Evolutionary conservation across 805 yeast species (phyloP).

Genomic region (Candida chilensis): DNA sequence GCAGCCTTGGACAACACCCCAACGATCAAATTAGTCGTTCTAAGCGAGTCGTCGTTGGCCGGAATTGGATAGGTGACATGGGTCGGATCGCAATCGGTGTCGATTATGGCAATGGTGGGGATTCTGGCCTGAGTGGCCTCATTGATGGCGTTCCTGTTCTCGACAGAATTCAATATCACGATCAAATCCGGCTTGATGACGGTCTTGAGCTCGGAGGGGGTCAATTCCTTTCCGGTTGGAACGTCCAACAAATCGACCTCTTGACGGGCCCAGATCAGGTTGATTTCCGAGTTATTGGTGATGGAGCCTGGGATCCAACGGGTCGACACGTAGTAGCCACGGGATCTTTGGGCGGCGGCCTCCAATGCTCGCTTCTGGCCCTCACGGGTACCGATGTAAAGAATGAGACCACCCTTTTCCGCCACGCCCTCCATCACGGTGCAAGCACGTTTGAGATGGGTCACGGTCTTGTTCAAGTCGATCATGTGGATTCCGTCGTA

Average conservation of each 20-base stretch:
- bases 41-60: constrained; percentile 85
- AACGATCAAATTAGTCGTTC: constrained; percentile 70
- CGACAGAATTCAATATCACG: constrained; percentile 80
- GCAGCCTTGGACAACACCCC: constrained; percentile 87
- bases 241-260: constrained; percentile 72
- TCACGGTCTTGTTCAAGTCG: constrained; percentile 77
- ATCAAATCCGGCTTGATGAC: constrained; percentile 84
- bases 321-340: constrained; percentile 73
- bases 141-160: constrained; percentile 66
- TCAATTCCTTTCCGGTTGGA: constrained; percentile 52
- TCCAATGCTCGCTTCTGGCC: constrained; percentile 71
- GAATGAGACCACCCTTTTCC: constrained; percentile 73
- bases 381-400: constrained; percentile 77
- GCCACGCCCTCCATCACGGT: constrained; percentile 78
- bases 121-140: constrained; percentile 79
- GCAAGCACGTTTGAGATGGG: constrained; percentile 72
- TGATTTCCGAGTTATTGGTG: constrained; percentile 70
- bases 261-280: constrained; percentile 48
- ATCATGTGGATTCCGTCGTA: constrained; percentile 89
- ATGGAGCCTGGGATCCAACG: constrained; percentile 95
- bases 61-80: constrained; percentile 92
- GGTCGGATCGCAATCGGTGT: constrained; percentile 88
- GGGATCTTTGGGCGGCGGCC: constrained; percentile 67
- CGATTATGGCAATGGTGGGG: constrained; percentile 91
- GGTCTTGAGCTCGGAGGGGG: constrained; percentile 35